Base-by-base conservation (phyloP, 495 filamentous ascomycete species). In the Xylaria scruposa region DNA sequence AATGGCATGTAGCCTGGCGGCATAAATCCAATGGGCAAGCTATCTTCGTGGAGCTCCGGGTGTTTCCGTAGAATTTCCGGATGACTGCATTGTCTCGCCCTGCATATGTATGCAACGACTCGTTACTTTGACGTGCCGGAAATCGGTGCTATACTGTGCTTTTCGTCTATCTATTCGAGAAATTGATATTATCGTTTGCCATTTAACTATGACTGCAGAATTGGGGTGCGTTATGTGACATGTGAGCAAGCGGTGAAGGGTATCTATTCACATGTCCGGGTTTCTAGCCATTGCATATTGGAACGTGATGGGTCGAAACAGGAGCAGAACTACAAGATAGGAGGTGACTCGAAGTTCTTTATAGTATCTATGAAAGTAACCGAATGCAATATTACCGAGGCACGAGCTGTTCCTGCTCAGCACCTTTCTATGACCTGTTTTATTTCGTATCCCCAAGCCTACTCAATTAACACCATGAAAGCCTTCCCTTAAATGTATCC, bases 291-390 rank as follows among this genome's bases (percentile, higher is more conserved):
- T 15, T 3, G 53, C 26, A 15, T 56, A 13, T 9, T 19, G n/a
- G 46, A n/a, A 2, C 6, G 49, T 19, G 17, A 51, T 9, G n/a
- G 24, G 49, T 17, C 2, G 26, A 5, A 12, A 29, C 3, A 4
- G 13, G 26, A 31, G 26, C 7, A 31, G 12, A 31, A 31, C 24
- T 29, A 17, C 15, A 31, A 17, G 53, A 17, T 26, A 17, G 53
- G 53, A 56, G 24, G 53, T 7, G 53, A 56, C 53, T 56, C 13
- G 13, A 56, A 56, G 26, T 56, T 53, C 53, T 56, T 56, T 29
- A 24, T 54, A 56, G 12, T 29, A 6, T 29, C 29, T 56, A 56
- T 31, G 53, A 56, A 56, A 31, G 53, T 31, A 31, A 31, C 13
- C 29, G 53, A 56, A 56, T 31, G 15, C 26, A 56, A 8, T 56